phyloP scores from a whole-genome alignment of 495 filamentous ascomycete species.

The Hypoxylon subgilvum region DNA sequence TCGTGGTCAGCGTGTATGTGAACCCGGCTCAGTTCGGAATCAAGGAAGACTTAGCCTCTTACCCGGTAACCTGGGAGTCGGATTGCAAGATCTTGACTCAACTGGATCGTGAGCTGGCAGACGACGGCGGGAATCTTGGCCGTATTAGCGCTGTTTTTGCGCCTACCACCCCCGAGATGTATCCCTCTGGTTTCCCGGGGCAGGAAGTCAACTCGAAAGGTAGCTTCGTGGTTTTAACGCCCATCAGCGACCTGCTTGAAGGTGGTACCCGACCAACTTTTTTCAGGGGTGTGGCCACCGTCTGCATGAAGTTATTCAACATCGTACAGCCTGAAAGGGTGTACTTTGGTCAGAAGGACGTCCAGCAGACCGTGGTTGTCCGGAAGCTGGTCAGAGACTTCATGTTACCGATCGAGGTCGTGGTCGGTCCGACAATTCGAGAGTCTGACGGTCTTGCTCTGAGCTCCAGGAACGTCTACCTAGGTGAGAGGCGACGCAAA shows the following conservation, averaged over 20 bases:
- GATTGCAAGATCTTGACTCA: slow-evolving; percentile 70
- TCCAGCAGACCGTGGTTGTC: slow-evolving; percentile 94
- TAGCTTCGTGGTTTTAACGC: slow-evolving; percentile 92
- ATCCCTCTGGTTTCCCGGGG: slow-evolving; percentile 81
- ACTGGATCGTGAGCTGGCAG: slow-evolving; percentile 74
- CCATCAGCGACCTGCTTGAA: slow-evolving; percentile 78
- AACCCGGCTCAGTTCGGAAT: slow-evolving; percentile 97
- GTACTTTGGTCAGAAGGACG: slow-evolving; percentile 98
- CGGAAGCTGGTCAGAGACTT: slow-evolving; percentile 87
- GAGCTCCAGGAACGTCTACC: slow-evolving; percentile 92
- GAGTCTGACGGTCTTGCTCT: slow-evolving; percentile 87
- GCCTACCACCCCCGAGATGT: slow-evolving; percentile 82
- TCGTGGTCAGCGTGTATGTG: slow-evolving; percentile 90
- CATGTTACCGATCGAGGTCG: slow-evolving; percentile 75
- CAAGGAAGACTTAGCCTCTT: slow-evolving; percentile 82
- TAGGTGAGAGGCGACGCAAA: slow-evolving; percentile 73
- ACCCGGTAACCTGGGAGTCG: slow-evolving; percentile 86
- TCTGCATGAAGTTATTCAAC: slow-evolving; percentile 98
- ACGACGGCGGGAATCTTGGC: slow-evolving; percentile 61
- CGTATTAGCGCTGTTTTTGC: slow-evolving; percentile 83
- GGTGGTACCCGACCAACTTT: slow-evolving; percentile 89
- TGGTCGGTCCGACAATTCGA: slow-evolving; percentile 74
- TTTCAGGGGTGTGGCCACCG: slow-evolving; percentile 93
- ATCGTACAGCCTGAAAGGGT: slow-evolving; percentile 84
- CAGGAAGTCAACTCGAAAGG: slow-evolving; percentile 78